These are phyloP conservation scores for Thelonectria blattea DNA, from an alignment of 2,329 filamentous ascomycete genomes.

Conservation along the genomic window DNA sequence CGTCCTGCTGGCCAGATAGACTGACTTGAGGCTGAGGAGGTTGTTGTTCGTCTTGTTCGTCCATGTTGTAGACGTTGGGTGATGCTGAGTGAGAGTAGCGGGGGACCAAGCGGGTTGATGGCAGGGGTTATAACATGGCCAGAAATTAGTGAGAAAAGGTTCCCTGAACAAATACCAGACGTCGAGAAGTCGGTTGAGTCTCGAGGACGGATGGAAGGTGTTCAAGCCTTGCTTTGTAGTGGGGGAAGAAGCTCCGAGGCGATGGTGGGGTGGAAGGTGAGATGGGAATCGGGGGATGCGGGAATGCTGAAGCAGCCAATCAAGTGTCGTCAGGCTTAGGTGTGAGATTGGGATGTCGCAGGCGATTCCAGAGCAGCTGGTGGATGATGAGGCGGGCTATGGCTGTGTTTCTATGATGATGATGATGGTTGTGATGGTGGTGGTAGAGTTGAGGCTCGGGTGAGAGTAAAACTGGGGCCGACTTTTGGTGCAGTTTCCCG, in stretches of 20 bases:
- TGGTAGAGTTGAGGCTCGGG: neutral
- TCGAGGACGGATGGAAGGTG: neutral
- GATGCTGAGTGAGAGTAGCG: neutral
- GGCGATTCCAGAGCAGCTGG: neutral
- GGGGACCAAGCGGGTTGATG: conserved; percentile 3
- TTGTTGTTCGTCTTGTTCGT: conserved; percentile 1
- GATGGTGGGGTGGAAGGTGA: neutral
- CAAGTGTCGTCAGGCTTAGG: no score
- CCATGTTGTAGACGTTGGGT: neutral
- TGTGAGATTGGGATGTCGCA: neutral
- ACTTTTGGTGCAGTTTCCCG: neutral
- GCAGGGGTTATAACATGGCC: conserved; percentile 6
- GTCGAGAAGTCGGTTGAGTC: no score
- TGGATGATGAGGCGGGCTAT: neutral
- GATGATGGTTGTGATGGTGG: conserved; percentile 5
- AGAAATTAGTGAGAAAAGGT: neutral
- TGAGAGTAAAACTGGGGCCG: conserved; percentile 11
- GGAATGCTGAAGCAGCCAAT: neutral
- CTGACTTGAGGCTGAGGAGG: neutral
- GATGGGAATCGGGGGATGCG: neutral
- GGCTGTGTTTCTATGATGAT: conserved; percentile 8
- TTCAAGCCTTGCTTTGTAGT: neutral
- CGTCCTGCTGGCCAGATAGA: neutral
- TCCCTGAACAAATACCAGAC: no score
- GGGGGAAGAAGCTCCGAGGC: neutral